A percentile compares a stretch with the other conserved stretches of the same genome.
Conservation (phyloP, 352 stramenopile species). For the Globisporangium recalcitrans region DNA sequence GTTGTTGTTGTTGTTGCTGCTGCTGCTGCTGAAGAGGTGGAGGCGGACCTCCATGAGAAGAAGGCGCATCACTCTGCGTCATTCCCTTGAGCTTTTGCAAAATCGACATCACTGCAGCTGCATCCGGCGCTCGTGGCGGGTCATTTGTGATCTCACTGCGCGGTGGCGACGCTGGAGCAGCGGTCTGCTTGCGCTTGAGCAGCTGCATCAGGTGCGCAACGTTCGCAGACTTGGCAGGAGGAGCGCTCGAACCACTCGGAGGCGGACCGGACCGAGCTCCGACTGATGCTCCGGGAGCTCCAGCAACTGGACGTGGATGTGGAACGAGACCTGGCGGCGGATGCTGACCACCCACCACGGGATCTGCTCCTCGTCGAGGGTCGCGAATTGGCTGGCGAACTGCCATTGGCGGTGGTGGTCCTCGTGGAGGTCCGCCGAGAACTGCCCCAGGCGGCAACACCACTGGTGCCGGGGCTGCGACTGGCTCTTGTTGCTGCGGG, state of each 20-base stretch:
- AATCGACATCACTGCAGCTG: conserved; percentile 81
- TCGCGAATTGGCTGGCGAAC: conserved; percentile 10
- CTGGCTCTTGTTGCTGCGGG: conserved; percentile 2
- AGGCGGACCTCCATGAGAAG: not conserved
- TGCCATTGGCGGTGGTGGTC: not conserved
- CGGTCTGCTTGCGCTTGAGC: conserved; percentile 62
- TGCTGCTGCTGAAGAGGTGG: conserved; percentile 12
- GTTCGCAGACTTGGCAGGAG: conserved; percentile 49
- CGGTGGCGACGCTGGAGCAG: conserved; percentile 22
- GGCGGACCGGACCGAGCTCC: not conserved
- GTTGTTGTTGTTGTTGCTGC: conserved; percentile 14
- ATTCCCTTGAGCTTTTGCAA: conserved; percentile 77
- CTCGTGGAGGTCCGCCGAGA: conserved; percentile 7
- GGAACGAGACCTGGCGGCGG: not conserved
- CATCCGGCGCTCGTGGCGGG: conserved; percentile 42
- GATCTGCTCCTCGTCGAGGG: conserved; percentile 5
- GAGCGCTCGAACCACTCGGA: not conserved
- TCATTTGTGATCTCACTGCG: conserved; percentile 56
- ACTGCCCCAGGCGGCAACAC: conserved; percentile 9
- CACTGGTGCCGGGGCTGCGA: not conserved
- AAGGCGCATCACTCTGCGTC: conserved; percentile 20
- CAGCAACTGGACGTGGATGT: not conserved
- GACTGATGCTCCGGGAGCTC: too few relatives aligned
- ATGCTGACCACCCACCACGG: not conserved
- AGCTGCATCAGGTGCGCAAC: conserved; percentile 80